phyloP scores from a whole-genome alignment of 345 rosid species.

The Pugionium dolabratum region DNA sequence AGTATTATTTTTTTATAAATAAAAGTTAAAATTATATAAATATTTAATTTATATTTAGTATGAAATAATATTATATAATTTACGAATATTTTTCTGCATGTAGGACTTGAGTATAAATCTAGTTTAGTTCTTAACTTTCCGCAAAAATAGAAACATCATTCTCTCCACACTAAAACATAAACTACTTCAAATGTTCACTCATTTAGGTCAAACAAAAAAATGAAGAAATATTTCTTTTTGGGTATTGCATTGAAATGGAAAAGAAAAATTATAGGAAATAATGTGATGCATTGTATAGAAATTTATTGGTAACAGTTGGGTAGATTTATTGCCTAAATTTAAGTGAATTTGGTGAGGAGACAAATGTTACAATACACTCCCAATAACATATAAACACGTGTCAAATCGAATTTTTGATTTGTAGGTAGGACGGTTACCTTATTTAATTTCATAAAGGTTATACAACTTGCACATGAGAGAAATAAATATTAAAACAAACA shows the following conservation, averaged over 20 bases:
- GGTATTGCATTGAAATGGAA: slow-evolving; percentile 3
- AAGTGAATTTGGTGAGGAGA: slow-evolving; percentile 40
- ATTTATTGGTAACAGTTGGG: slow-evolving; percentile 38
- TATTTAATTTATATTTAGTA: too few relatives aligned
- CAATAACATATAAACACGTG: slow-evolving; percentile 18
- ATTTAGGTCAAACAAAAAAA: neutral
- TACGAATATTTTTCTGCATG: too few relatives aligned
- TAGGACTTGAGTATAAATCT: too few relatives aligned
- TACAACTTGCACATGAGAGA: slow-evolving; percentile 25
- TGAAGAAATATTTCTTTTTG: neutral
- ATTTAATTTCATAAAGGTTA: slow-evolving; percentile 22
- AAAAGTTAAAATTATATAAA: too few relatives aligned
- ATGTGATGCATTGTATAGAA: slow-evolving; percentile 29
- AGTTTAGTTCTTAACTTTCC: neutral
- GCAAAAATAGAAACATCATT: neutral
- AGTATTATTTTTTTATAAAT: neutral
- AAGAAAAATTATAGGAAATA: neutral
- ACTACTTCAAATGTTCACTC: neutral
- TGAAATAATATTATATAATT: too few relatives aligned
- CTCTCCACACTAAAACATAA: neutral
- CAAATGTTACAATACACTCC: slow-evolving; percentile 13
- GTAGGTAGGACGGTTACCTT: slow-evolving; percentile 39
- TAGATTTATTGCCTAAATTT: slow-evolving; percentile 33
- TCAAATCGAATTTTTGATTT: neutral
- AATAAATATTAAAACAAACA: neutral